phyloP scores from a whole-genome alignment of 345 rosid species.

The Gossypium stocksii region DNA sequence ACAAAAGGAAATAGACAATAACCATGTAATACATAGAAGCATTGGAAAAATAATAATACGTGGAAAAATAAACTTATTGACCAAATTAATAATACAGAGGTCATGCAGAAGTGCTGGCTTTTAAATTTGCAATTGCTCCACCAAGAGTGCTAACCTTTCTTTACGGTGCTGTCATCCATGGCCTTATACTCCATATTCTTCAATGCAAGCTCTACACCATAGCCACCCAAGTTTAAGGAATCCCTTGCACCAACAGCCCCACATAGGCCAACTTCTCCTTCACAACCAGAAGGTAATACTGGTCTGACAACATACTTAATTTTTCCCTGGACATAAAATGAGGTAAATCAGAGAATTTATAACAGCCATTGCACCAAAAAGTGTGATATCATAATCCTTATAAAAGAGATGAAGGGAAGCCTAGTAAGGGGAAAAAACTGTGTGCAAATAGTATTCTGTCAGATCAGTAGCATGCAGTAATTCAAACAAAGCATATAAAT shows the following conservation, averaged over 20 bases:
- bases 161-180: conserved; percentile 89
- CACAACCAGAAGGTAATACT: conserved; percentile 86
- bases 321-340: conserved; percentile 56
- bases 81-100: background rate
- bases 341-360: conserved; percentile 20
- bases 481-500: conserved; percentile 3
- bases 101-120: background rate
- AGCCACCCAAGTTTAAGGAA: conserved; percentile 85
- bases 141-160: conserved; percentile 59
- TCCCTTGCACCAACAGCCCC: conserved; percentile 80
- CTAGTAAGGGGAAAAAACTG: background rate
- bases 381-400: background rate
- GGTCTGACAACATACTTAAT: conserved; percentile 88
- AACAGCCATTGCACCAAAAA: conserved; percentile 17
- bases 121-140: background rate
- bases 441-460: background rate
- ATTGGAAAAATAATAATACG: background rate
- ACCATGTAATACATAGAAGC: background rate
- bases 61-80: background rate
- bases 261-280: conserved; percentile 56
- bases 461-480: background rate
- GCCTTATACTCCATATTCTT: conserved; percentile 99
- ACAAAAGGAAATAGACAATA: background rate
- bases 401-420: background rate
- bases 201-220: conserved; percentile 97